A percentile compares a stretch with the other conserved stretches of the same genome.
Evolutionary conservation across 345 rosid genomes (phyloP).

Genomic region (Physaria fendleri): DNA sequence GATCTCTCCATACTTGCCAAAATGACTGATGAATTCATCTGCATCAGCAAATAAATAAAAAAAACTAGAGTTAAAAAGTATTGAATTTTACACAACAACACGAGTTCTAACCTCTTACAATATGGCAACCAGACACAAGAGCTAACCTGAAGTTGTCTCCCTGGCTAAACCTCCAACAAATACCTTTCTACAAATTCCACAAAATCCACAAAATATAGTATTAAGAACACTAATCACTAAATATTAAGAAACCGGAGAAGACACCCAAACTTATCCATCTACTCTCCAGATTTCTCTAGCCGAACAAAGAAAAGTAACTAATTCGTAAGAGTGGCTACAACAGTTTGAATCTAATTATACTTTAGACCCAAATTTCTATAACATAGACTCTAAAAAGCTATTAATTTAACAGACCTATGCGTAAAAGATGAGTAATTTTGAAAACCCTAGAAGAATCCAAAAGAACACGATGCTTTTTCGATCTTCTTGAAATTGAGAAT

Average conservation of each 20-base stretch:
- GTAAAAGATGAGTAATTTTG: background rate
- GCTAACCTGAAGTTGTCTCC: constrained; percentile 71
- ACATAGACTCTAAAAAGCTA: background rate
- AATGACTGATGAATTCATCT: constrained; percentile 77
- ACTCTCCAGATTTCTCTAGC: constrained; percentile 13
- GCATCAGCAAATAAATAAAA: constrained; percentile 26
- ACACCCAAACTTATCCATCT: constrained; percentile 12
- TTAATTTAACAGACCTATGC: background rate
- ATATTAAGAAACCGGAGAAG: constrained; percentile 7
- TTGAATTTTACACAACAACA: background rate
- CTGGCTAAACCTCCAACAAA: constrained; percentile 87
- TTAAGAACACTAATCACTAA: constrained; percentile 28
- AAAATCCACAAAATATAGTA: constrained; percentile 35
- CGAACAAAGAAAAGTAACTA: constrained; percentile 4
- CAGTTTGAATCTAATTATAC: background rate
- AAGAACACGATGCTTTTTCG: background rate
- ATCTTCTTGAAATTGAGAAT: background rate
- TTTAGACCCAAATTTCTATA: constrained; percentile 1
- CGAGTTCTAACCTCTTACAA: constrained; percentile 21
- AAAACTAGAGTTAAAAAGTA: constrained; percentile 13
- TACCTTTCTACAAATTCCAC: constrained; percentile 62
- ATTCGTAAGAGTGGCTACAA: background rate
- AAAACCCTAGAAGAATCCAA: constrained; percentile 1
- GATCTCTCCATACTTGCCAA: constrained; percentile 83
- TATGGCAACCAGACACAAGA: constrained; percentile 29